These are phyloP conservation scores for Geosmithia flava DNA, from an alignment of 2,329 filamentous ascomycete species.

Conservation along the genomic window DNA sequence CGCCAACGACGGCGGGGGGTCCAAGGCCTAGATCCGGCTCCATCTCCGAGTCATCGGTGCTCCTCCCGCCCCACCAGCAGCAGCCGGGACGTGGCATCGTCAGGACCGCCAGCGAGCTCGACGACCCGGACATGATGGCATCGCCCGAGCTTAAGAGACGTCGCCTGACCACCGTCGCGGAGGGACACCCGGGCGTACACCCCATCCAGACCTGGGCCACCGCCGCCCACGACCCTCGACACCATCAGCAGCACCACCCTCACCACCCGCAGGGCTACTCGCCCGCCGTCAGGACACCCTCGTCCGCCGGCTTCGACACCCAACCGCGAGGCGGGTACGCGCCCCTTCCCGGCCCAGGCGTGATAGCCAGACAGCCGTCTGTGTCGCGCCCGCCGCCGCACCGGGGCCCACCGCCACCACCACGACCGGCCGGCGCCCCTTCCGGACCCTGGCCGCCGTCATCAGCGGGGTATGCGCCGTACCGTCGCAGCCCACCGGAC, in stretches of 20 bases:
- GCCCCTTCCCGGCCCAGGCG: constrained; percentile 16
- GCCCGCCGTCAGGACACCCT: not conserved
- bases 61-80: constrained; percentile 31
- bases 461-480: not conserved
- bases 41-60: not conserved
- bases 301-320: not conserved
- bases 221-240: not conserved
- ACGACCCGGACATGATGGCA: not conserved
- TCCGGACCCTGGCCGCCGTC: not conserved
- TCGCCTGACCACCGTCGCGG: not conserved
- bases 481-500: constrained; percentile 9
- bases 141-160: not conserved
- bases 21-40: not conserved
- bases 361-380: constrained; percentile 14
- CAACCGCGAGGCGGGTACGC: not conserved
- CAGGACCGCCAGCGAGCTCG: not conserved
- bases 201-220: not conserved
- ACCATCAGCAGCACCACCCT: not conserved
- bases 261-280: not conserved
- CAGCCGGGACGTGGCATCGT: not conserved
- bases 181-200: not conserved
- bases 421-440: constrained; percentile 22
- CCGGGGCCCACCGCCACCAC: constrained; percentile 25
- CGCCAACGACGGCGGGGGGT: no score
- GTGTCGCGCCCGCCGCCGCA: constrained; percentile 23